Evolutionary conservation across 2,329 filamentous ascomycete species (phyloP).

Genomic region (Colletotrichum aenigma): DNA sequence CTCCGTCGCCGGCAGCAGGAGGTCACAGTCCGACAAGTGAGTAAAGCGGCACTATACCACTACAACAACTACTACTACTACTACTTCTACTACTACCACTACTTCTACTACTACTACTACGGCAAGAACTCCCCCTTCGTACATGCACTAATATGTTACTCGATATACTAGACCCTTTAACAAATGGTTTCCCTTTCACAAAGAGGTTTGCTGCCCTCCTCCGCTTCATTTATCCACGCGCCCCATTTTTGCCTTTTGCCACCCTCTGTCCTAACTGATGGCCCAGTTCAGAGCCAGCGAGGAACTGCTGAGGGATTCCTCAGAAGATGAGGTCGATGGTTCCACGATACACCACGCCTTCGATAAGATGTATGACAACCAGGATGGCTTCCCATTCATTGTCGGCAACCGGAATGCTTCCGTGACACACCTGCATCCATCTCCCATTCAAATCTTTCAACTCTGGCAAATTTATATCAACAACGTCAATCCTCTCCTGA

Average conservation of each 20-base stretch:
- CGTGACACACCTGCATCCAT: conserved; percentile 55
- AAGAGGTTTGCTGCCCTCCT: conserved; percentile 44
- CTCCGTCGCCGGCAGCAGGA: conserved; percentile 23
- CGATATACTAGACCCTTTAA: conserved; percentile 27
- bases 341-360: conserved; percentile 63
- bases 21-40: conserved; percentile 30
- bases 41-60: neutral
- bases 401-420: conserved; percentile 48
- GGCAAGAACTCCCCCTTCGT: neutral
- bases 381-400: conserved; percentile 63
- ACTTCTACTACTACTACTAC: no score
- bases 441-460: conserved; percentile 63
- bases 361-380: conserved; percentile 61
- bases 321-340: conserved; percentile 60
- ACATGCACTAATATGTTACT: neutral
- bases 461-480: conserved; percentile 74
- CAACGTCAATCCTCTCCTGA: conserved; percentile 72
- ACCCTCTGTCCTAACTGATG: neutral
- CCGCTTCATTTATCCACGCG: neutral
- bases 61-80: neutral
- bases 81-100: no score
- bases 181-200: conserved; percentile 57
- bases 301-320: conserved; percentile 55
- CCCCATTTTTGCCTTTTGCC: neutral
- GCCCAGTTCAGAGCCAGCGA: conserved; percentile 55